Evolutionary conservation across 192 early-diverging fungal genomes (phyloP).

Genomic region (Podila verticillata): DNA sequence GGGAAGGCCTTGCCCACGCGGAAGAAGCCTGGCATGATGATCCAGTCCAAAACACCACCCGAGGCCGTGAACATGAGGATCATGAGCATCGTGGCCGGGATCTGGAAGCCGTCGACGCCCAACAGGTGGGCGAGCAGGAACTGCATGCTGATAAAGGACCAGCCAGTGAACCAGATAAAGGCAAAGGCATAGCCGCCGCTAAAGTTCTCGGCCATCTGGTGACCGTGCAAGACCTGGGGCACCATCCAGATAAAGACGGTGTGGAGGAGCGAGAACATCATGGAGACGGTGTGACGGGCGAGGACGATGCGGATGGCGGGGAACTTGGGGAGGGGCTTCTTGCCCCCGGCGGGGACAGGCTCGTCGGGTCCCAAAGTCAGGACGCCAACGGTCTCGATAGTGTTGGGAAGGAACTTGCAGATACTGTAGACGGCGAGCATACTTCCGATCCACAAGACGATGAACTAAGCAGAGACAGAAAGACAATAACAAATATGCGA

Average conservation of each 20-base stretch:
- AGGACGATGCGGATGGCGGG: constrained; percentile 45
- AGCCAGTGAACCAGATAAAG: constrained; percentile 45
- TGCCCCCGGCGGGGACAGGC: neutral
- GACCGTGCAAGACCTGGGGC: constrained; percentile 35
- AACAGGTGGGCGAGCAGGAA: constrained; percentile 34
- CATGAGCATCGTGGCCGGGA: constrained; percentile 41
- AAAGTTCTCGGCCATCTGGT: constrained; percentile 39
- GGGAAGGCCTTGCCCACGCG: constrained; percentile 38
- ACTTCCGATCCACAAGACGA: constrained; percentile 43
- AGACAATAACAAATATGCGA: neutral
- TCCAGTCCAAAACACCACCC: constrained; percentile 39
- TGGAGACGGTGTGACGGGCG: constrained; percentile 23
- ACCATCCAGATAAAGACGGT: constrained; percentile 50
- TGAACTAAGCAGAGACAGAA: too few species aligned
- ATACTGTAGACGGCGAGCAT: constrained; percentile 42
- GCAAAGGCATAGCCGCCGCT: constrained; percentile 41
- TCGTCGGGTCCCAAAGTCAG: constrained; percentile 31
- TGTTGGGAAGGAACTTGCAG: constrained; percentile 45
- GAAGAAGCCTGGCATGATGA: constrained; percentile 50
- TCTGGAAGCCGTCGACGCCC: constrained; percentile 47
- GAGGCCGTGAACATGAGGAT: constrained; percentile 50
- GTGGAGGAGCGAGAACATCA: constrained; percentile 38
- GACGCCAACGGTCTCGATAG: constrained; percentile 48
- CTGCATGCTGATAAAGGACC: constrained; percentile 34
- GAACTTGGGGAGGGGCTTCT: constrained; percentile 39